Evolutionary conservation across 345 rosid species (phyloP).

Genomic region (Lepidium didymum): DNA sequence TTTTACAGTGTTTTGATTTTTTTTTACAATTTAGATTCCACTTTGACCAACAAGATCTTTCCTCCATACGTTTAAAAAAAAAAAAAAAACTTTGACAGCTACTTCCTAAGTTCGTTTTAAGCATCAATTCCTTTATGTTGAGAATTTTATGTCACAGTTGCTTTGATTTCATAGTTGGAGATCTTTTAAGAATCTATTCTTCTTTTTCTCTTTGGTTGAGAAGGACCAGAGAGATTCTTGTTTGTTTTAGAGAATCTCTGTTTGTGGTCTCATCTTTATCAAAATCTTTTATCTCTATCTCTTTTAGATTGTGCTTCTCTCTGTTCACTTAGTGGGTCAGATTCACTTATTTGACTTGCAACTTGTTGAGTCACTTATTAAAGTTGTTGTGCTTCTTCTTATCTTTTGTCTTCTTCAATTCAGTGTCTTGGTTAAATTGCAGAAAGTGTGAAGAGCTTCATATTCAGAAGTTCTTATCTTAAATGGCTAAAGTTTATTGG

Average conservation of each 20-base stretch:
- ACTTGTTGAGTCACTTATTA: slow-evolving; percentile 7
- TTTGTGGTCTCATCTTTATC: slow-evolving; percentile 28
- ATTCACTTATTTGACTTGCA: slow-evolving; percentile 21
- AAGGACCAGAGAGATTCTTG: slow-evolving; percentile 10
- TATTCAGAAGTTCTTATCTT: neutral
- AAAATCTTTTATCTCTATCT: slow-evolving; percentile 12
- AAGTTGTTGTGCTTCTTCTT: neutral
- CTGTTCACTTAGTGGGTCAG: slow-evolving; percentile 26
- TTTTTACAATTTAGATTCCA: slow-evolving; percentile 17
- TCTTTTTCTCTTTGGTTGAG: slow-evolving; percentile 26
- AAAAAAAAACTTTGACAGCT: too few relatives aligned
- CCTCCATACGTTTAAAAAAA: too few relatives aligned
- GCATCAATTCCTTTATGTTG: slow-evolving; percentile 20
- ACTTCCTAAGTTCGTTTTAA: neutral
- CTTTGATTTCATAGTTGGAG: slow-evolving; percentile 11
- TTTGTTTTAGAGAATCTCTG: slow-evolving; percentile 19
- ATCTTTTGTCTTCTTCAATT: neutral
- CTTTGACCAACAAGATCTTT: slow-evolving; percentile 13
- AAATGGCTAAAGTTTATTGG: slow-evolving; percentile 77
- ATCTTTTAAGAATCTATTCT: slow-evolving; percentile 16
- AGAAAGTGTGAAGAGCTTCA: slow-evolving; percentile 3
- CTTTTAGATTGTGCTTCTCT: slow-evolving; percentile 10
- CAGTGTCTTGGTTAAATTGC: neutral
- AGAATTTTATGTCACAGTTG: slow-evolving; percentile 14
- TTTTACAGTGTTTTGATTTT: neutral